Conservation (phyloP, 495 filamentous ascomycete species). For the Aspergillus nidulans region DNA sequence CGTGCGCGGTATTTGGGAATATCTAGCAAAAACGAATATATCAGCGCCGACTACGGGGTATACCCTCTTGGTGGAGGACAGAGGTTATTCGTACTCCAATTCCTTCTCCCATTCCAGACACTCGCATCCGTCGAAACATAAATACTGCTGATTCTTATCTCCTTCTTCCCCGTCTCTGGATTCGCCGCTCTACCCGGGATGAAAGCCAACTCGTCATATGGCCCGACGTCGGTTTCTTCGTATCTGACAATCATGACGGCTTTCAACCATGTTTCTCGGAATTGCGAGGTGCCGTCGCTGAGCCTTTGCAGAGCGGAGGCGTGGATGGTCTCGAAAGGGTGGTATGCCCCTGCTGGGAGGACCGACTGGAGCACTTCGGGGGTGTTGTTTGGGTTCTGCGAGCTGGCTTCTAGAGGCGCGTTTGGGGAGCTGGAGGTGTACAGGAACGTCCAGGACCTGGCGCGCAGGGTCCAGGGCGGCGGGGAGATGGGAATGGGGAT, state of each 20-base stretch:
- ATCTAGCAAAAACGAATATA: neutral
- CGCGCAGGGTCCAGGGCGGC: constrained; percentile 2
- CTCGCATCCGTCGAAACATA: constrained; percentile 4
- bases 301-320: neutral
- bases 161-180: neutral
- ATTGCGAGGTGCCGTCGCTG: neutral
- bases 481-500: constrained; percentile 6
- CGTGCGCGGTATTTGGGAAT: constrained; percentile 4
- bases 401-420: no score
- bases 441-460: constrained; percentile 3
- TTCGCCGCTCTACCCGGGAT: neutral
- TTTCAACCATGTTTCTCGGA: neutral
- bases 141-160: neutral
- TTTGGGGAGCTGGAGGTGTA: neutral
- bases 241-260: constrained; percentile 1
- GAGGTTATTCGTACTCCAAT: constrained; percentile 9
- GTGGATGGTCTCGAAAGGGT: neutral
- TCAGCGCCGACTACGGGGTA: no score
- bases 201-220: constrained; percentile 1
- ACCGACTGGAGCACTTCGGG: neutral
- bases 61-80: no score
- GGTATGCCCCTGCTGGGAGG: neutral
- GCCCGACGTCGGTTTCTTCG: neutral
- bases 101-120: constrained; percentile 5
- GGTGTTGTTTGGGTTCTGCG: constrained; percentile 4